Percentiles rank a stretch among this genome's conserved stretches.
These are phyloP conservation scores for Globisporangium alternatum DNA, from an alignment of 352 stramenopile species.

Conservation along the genomic window DNA sequence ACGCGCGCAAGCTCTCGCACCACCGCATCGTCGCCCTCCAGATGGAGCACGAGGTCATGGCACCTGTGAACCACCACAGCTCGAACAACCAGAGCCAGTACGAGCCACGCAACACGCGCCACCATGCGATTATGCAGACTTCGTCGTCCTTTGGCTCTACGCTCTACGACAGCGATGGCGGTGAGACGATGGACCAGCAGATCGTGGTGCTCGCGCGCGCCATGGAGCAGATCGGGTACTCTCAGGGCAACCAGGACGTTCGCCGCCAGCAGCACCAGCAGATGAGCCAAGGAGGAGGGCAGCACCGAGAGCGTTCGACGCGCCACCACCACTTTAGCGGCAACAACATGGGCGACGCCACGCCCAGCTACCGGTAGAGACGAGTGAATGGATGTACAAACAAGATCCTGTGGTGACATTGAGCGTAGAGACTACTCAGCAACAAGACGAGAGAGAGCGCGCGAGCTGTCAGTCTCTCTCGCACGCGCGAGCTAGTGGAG, in stretches of 20 bases:
- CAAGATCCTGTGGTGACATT: neutral
- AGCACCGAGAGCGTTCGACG: neutral
- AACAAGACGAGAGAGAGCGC: neutral
- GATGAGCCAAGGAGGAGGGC: neutral
- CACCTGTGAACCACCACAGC: constrained; percentile 19
- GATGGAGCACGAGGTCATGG: constrained; percentile 51
- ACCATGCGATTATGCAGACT: constrained; percentile 1
- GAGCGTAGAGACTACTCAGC: neutral
- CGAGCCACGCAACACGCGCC: constrained; percentile 1
- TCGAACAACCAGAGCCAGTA: constrained; percentile 28
- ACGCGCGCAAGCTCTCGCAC: constrained; percentile 66
- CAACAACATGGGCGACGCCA: constrained; percentile 3
- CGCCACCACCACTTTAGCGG: neutral
- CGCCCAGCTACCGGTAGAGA: constrained; percentile 9
- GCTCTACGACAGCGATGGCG: constrained; percentile 3
- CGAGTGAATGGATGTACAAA: neutral
- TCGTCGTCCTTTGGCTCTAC: neutral
- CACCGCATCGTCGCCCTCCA: constrained; percentile 62
- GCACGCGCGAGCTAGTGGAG: no score
- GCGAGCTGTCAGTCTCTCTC: neutral
- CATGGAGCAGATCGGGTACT: constrained; percentile 5
- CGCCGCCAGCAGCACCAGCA: constrained; percentile 15
- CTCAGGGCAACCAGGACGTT: constrained; percentile 9
- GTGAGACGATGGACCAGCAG: constrained; percentile 6
- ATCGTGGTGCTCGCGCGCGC: constrained; percentile 15